phyloP scores from a whole-genome alignment of 257 asterid species.

The Solanum habrochaites region DNA sequence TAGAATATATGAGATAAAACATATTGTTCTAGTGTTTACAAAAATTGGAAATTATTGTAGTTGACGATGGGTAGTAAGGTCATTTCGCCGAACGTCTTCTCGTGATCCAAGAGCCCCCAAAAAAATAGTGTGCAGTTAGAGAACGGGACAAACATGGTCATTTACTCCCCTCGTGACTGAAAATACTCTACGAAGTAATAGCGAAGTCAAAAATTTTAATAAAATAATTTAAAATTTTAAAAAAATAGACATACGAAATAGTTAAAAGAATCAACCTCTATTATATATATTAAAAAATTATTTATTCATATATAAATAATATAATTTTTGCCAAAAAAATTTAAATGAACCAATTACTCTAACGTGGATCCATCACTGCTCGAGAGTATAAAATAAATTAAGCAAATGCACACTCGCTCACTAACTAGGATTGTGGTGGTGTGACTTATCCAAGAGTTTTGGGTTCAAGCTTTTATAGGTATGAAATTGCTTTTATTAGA shows the following conservation, averaged over 20 bases:
- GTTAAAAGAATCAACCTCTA: accelerated
- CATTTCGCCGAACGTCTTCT: not conserved
- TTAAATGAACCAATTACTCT: no score
- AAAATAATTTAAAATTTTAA: accelerated
- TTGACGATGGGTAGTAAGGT: not conserved
- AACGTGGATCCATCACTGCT: not conserved
- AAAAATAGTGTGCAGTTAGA: not conserved
- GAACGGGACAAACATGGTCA: not conserved
- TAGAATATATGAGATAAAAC: not conserved
- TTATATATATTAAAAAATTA: no score
- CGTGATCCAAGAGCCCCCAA: not conserved
- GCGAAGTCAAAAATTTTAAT: accelerated
- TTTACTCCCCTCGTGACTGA: not conserved
- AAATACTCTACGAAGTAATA: not conserved
- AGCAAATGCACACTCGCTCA: no score
- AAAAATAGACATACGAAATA: no score
- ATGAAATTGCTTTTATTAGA: accelerated
- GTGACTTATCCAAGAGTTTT: no score
- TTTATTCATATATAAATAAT: no score
- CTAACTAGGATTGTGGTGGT: no score
- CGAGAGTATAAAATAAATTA: not conserved
- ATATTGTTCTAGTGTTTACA: not conserved
- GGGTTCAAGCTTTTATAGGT: no score
- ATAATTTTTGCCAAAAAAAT: accelerated
- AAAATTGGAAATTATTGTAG: not conserved